Evolutionary conservation across 805 yeast species (phyloP).

Genomic region (Maudiozyma serrabonitensis): DNA sequence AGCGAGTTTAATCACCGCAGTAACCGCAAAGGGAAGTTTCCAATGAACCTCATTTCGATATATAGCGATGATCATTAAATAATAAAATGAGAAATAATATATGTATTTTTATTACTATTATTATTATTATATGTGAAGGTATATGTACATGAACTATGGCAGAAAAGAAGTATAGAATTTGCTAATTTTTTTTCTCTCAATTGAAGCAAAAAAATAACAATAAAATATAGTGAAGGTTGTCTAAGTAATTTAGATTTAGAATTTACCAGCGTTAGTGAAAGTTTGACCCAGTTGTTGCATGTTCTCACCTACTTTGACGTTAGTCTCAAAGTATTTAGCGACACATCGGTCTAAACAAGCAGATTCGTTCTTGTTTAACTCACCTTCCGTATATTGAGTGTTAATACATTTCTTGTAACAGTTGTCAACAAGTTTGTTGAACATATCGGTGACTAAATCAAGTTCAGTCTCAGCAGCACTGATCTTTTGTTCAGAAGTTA

Average conservation of each 20-base stretch:
- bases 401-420: slow-evolving; percentile 83
- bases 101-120: too few species aligned
- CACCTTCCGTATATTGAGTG: slow-evolving; percentile 57
- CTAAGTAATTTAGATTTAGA: slow-evolving; percentile 4
- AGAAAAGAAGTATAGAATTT: too few species aligned
- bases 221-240: not conserved
- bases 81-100: too few species aligned
- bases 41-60: not conserved
- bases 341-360: slow-evolving; percentile 93
- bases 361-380: slow-evolving; percentile 68
- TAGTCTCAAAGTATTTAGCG: slow-evolving; percentile 86
- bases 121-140: too few species aligned
- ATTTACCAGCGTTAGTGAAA: slow-evolving; percentile 30
- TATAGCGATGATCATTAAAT: too few species aligned
- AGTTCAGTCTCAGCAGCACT: slow-evolving; percentile 94
- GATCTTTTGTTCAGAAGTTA: slow-evolving; percentile 65
- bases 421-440: slow-evolving; percentile 80
- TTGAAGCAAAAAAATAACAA: too few species aligned
- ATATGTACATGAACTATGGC: too few species aligned
- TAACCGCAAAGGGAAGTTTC: not conserved
- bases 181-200: too few species aligned
- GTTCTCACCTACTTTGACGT: slow-evolving; percentile 85
- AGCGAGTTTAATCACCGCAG: not conserved
- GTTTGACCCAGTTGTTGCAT: slow-evolving; percentile 44
- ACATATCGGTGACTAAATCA: slow-evolving; percentile 97